Evolutionary conservation across 2,329 filamentous ascomycete species (phyloP).

Genomic region (Verticillium zaregamsianum): DNA sequence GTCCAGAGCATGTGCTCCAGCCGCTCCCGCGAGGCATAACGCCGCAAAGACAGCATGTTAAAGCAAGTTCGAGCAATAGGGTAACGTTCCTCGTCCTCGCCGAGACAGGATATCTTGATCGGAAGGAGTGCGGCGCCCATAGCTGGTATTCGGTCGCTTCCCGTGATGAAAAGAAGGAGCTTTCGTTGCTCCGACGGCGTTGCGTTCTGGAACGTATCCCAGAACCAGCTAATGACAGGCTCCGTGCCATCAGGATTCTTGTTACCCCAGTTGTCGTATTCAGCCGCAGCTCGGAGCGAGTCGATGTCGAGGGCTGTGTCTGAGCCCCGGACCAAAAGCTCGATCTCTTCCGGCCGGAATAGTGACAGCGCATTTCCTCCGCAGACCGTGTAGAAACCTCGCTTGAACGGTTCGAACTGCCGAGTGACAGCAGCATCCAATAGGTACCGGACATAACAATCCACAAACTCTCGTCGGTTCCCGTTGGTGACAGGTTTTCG

Average conservation of each 20-base stretch:
- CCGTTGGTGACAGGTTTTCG: slow-evolving; percentile 73
- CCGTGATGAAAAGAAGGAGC: slow-evolving; percentile 81
- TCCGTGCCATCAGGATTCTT: slow-evolving; percentile 54
- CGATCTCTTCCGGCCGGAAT: slow-evolving; percentile 88
- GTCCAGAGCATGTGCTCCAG: slow-evolving; percentile 74
- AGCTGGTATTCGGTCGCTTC: slow-evolving; percentile 84
- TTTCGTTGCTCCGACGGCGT: slow-evolving; percentile 67
- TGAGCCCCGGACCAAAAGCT: slow-evolving; percentile 78
- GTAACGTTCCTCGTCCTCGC: slow-evolving; percentile 69
- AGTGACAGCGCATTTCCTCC: slow-evolving; percentile 82
- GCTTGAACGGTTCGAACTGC: slow-evolving; percentile 91
- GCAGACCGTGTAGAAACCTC: slow-evolving; percentile 90
- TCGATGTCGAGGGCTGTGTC: slow-evolving; percentile 78
- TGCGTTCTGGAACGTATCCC: slow-evolving; percentile 71
- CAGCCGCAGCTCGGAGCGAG: slow-evolving; percentile 70
- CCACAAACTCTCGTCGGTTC: slow-evolving; percentile 83
- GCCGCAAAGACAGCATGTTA: slow-evolving; percentile 75
- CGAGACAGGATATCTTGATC: slow-evolving; percentile 72
- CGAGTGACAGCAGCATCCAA: slow-evolving; percentile 73
- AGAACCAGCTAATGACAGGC: slow-evolving; percentile 79
- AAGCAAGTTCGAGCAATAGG: slow-evolving; percentile 90
- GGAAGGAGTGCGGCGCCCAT: slow-evolving; percentile 77
- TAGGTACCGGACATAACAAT: slow-evolving; percentile 75
- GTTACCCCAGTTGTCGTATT: slow-evolving; percentile 75
- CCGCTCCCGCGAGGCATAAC: slow-evolving; percentile 62